Evolutionary conservation across 495 filamentous ascomycete genomes (phyloP).

Genomic region (Lichenothelia convexa): DNA sequence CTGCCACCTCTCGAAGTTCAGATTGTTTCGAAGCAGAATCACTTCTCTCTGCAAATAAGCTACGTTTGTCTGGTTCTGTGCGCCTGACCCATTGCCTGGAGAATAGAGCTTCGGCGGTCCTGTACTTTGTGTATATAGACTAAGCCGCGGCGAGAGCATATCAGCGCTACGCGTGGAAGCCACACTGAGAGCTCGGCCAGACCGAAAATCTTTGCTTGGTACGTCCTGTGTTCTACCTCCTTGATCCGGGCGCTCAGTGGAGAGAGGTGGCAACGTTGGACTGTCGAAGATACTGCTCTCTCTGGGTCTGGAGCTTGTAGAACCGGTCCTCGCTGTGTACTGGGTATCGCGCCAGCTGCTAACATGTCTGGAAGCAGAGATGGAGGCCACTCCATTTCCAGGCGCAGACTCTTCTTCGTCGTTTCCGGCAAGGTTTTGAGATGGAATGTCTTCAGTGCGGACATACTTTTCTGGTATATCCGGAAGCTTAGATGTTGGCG

Average conservation of each 20-base stretch:
- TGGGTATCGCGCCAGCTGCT: constrained; percentile 29
- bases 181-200: not conserved
- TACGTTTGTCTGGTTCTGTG: not conserved
- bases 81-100: constrained; percentile 2
- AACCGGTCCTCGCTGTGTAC: constrained; percentile 25
- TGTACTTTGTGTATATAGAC: constrained; percentile 24
- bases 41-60: constrained; percentile 45
- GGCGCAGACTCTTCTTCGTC: constrained; percentile 14
- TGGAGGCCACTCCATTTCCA: constrained; percentile 10
- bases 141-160: constrained; percentile 17
- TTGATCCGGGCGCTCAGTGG: not conserved
- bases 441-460: constrained; percentile 21
- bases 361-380: constrained; percentile 5
- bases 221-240: not conserved
- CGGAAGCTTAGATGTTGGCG: constrained; percentile 17
- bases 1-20: constrained; percentile 59
- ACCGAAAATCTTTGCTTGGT: not conserved
- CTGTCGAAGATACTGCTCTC: constrained; percentile 10
- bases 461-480: constrained; percentile 20
- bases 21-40: constrained; percentile 49
- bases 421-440: constrained; percentile 12
- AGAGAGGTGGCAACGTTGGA: constrained; percentile 7
- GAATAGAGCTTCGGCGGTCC: too few relatives aligned
- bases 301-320: constrained; percentile 10
- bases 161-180: not conserved